Conservation (phyloP, 345 rosid genomes). For the Theobroma cacao region DNA sequence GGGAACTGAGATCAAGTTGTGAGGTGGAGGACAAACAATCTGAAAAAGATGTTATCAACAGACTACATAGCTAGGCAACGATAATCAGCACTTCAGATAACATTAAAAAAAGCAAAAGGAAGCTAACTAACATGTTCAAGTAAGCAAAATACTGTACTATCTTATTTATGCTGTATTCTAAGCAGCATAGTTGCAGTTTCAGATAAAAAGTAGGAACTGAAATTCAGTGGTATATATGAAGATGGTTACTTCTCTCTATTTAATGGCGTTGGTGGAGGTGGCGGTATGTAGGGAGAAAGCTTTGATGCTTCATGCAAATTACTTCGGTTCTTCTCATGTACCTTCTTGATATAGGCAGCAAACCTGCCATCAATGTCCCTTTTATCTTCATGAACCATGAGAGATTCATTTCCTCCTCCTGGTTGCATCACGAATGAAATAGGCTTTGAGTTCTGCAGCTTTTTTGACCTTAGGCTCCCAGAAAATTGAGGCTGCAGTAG, state of each 20-base stretch:
- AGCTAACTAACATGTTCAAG: neutral
- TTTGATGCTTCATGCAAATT: conserved; percentile 11
- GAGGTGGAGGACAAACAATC: too few relatives aligned
- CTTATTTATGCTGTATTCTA: neutral
- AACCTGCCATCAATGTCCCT: conserved; percentile 30
- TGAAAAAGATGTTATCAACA: too few relatives aligned
- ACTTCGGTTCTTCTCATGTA: conserved; percentile 40
- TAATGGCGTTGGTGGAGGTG: conserved; percentile 31
- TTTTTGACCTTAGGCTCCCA: conserved; percentile 24
- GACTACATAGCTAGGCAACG: neutral
- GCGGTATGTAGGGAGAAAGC: conserved; percentile 19
- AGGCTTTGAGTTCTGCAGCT: conserved; percentile 25
- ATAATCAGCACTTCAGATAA: neutral
- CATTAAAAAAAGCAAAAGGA: neutral
- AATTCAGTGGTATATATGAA: neutral
- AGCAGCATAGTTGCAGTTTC: neutral
- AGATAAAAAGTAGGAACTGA: neutral
- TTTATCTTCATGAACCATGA: conserved; percentile 13
- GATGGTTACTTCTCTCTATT: conserved; percentile 19
- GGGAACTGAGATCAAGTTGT: neutral
- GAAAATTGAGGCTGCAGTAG: conserved; percentile 17
- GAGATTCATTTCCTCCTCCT: conserved; percentile 19
- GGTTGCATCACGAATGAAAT: conserved; percentile 39
- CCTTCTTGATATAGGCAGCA: conserved; percentile 39
- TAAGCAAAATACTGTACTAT: neutral